Evolutionary conservation across 2,329 filamentous ascomycete species (phyloP), one percentile per base, ranked within the genome.

Genomic region (Penicillium sp.): DNA sequence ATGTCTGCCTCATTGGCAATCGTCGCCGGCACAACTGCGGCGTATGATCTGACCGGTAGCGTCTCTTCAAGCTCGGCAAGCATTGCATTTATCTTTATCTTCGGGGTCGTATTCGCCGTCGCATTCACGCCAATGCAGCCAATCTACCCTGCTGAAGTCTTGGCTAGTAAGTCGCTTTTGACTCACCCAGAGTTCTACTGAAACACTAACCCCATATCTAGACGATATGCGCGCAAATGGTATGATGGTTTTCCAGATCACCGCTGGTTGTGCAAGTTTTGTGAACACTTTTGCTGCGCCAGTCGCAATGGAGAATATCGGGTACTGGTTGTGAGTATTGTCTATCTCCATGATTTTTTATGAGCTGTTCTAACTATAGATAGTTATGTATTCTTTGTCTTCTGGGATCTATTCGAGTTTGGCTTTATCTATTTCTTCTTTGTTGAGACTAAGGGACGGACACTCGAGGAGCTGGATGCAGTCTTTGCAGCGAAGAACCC

Each of bases 231-330:
- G 53, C 21, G 53, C 53, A 19, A 56, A 56, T 9, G 53, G 53
- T 31, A 56, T 56, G 53, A 56, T 56, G 53, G 23, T 56, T 23
- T 56, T 56, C 23, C 53, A 56, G 38, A 56, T 56, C 35, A 56
- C 53, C 6, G 53, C 53, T 8, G 53, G 53, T 7, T 56, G 53
- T 17, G 53, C 53, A 11, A 56, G 53, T 26, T 56, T 56, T 23
- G 53, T 56, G 17, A 56, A 56, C 19, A 56, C 41, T 3, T 56
- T 56, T 38, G 53, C 53, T 46, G 53, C 53, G 11, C 53, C 53
- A 8, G 47, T 56, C 47, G 41, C 53, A 1, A 56, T 56, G 53
- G 41, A 56, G n/a, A 56, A 56, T 29, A 56, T 56, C 19, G 15
- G 30, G 17, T 56, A 56, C 38, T 56, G 53, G 53, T 56, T 56